A percentile compares a stretch with the other conserved stretches of the same genome.
Conservation (phyloP, 2,329 filamentous ascomycete genomes). For the Penicillium crustosum region DNA sequence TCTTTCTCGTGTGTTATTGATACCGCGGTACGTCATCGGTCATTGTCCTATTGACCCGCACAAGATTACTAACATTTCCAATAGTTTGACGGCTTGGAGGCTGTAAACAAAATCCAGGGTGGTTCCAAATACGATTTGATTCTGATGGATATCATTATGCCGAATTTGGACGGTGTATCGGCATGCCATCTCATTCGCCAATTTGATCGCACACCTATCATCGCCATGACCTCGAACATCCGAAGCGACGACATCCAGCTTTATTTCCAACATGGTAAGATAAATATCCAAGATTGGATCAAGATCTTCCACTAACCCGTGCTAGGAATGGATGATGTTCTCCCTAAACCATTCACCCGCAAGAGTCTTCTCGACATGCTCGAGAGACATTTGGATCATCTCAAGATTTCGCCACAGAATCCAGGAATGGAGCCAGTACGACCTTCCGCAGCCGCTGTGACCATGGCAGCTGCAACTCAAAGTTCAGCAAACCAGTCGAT, state of each 20-base stretch:
- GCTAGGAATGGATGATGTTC: conserved; percentile 91
- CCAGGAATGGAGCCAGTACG: conserved; percentile 50
- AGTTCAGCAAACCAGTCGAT: conserved; percentile 56
- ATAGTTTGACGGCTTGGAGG: conserved; percentile 82
- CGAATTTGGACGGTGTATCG: conserved; percentile 88
- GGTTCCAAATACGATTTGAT: conserved; percentile 68
- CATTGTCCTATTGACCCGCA: neutral
- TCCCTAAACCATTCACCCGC: conserved; percentile 94
- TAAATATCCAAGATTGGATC: neutral
- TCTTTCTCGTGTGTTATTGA: conserved; percentile 65
- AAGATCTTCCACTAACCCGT: conserved; percentile 24
- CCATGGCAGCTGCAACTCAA: conserved; percentile 45
- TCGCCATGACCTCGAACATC: conserved; percentile 99
- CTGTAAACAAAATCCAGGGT: conserved; percentile 77
- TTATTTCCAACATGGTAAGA: conserved; percentile 92
- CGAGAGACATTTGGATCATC: conserved; percentile 81
- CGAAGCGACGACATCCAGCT: conserved; percentile 93
- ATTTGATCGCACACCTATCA: conserved; percentile 79
- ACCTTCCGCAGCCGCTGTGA: conserved; percentile 38
- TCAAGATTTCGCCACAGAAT: conserved; percentile 66
- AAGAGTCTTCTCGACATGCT: conserved; percentile 81
- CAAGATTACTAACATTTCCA: conserved; percentile 10
- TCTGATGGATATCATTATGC: conserved; percentile 97
- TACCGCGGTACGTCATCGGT: conserved; percentile 55
- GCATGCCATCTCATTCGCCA: conserved; percentile 91